Base-by-base conservation (phyloP, 1,284 basidiomycete genomes). In the Rhizoctonia solani region DNA sequence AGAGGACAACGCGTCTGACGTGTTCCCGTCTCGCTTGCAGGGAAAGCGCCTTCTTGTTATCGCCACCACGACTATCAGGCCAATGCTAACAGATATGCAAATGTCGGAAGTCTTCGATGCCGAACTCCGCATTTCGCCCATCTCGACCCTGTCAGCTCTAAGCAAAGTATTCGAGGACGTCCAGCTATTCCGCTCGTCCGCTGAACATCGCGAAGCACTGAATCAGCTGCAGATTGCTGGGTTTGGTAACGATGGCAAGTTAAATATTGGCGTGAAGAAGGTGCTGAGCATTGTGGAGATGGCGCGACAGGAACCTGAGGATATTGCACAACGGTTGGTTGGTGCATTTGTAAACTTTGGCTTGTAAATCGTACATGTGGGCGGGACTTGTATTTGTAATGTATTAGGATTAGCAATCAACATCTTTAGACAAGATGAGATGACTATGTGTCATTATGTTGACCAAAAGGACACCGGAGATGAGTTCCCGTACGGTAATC, bases 211-310 rank as follows among this genome's bases (percentile, higher is more conserved):
- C 27, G 77, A 81, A 6, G 87, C 89, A 1, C 81, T 95, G 71
- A 77, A 78, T 39, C 85, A 92, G 79, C 79, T 98, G 25, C 78
- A 82, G 27, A 85, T 91, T 68, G 91, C 93, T 0, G 92, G 92
- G 11, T 88, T 96, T 72, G 85, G 79, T 1, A 78, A 75, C 75
- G 77, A 83, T 5, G 83, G 83, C 16, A 79, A 80, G 50, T 72
- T 95, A 73, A 87, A 89, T 71, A 89, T 99, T 63, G 97, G 96
- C 4, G 87, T 99, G 74, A 98, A 98, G 85, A 95, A 93, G 79
- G 76, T 99, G 75, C 77, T 99, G 74, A 94, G 89, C 67, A 85
- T 93, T 70, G 85, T 95, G 23, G 96, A 99, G 82, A 98, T 98
- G 95, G 93, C 95, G 46, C 83, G 95, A 73, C 94, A 98, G 79